Percentiles rank a stretch among this genome's conserved stretches.
These are phyloP conservation scores for Exophiala calicioides DNA, from an alignment of 2,329 filamentous ascomycete genomes.

Conservation along the genomic window DNA sequence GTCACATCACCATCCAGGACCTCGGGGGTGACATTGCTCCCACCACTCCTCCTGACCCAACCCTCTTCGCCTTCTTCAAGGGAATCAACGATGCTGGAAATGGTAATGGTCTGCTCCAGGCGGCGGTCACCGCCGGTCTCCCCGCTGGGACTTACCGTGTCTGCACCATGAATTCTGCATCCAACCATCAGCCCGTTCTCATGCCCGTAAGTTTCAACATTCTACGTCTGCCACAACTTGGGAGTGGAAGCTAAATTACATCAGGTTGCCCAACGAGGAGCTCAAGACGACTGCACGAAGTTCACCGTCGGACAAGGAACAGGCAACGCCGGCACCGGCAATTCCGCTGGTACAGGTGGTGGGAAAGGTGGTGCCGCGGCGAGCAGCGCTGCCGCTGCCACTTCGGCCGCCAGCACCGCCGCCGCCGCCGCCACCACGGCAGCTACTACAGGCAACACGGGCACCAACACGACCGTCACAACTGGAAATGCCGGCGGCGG, in stretches of 20 bases:
- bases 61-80: constrained; percentile 59
- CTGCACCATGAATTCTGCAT: constrained; percentile 63
- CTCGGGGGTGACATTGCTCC: constrained; percentile 42
- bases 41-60: constrained; percentile 40
- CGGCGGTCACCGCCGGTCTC: constrained; percentile 59
- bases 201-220: constrained; percentile 48
- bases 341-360: constrained; percentile 51
- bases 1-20: constrained; percentile 53
- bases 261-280: constrained; percentile 63
- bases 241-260: constrained; percentile 7
- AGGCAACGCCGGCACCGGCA: constrained; percentile 45
- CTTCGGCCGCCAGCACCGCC: constrained; percentile 12
- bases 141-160: constrained; percentile 65
- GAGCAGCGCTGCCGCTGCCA: constrained; percentile 53
- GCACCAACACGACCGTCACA: background rate
- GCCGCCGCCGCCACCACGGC: constrained; percentile 4
- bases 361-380: constrained; percentile 50
- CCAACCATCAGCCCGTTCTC: constrained; percentile 63
- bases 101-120: constrained; percentile 55
- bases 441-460: background rate
- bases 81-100: constrained; percentile 62
- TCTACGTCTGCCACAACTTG: background rate
- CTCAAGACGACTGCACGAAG: constrained; percentile 65
- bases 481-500: background rate
- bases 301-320: constrained; percentile 59